Percentiles rank a stretch among this genome's conserved stretches.
Evolutionary conservation across 805 yeast species (phyloP).

Genomic region (Candida adriatica): DNA sequence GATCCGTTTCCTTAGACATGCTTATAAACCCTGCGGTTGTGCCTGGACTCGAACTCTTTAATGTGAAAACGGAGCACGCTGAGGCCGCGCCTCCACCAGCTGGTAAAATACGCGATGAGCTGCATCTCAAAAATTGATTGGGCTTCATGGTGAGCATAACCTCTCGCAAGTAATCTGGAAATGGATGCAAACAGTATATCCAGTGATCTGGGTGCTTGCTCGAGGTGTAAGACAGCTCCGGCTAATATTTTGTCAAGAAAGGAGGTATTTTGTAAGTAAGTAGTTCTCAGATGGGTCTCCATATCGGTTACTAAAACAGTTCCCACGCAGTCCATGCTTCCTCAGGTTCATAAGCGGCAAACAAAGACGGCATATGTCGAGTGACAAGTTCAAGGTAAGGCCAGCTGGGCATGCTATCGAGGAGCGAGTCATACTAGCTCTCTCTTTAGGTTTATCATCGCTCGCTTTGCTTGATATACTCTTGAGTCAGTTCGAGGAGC

Average conservation of each 20-base stretch:
- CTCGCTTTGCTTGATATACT: conserved; percentile 64
- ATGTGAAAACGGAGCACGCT: no score
- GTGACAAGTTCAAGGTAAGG: conserved; percentile 66
- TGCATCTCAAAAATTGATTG: no score
- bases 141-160: background rate
- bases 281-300: no score
- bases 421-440: conserved; percentile 48
- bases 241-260: conserved; percentile 48
- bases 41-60: no score
- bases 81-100: no score
- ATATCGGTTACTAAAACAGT: no score
- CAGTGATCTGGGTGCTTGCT: no score
- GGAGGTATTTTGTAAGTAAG: conserved; percentile 50
- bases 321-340: conserved; percentile 44
- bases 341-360: conserved; percentile 67
- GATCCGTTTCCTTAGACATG: conserved; percentile 2
- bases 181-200: background rate
- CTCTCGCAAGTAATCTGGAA: background rate
- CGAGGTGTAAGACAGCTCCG: conserved; percentile 39
- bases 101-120: no score
- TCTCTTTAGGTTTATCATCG: conserved; percentile 65
- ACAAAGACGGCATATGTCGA: conserved; percentile 68
- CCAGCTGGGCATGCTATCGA: conserved; percentile 39
- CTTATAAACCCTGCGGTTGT: no score
- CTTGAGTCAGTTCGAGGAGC: conserved; percentile 55